Conservation (phyloP, 1,139 yeast species). For the Schwanniomyces etchellsii region DNA sequence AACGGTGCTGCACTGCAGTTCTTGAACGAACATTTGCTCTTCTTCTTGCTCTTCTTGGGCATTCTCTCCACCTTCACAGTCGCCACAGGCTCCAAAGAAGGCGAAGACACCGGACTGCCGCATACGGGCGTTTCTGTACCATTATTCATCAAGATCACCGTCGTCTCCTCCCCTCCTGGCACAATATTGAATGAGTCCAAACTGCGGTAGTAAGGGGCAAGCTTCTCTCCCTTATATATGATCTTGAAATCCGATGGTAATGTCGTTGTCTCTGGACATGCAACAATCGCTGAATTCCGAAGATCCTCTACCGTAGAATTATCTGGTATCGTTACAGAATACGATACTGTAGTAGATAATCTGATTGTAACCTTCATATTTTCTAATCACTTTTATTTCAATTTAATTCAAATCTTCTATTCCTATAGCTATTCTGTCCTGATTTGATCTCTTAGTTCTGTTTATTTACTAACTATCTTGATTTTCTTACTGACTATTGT, state of each 20-base stretch:
- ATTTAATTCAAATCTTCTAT: no score
- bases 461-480: no score
- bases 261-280: slow-evolving; percentile 27
- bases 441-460: no score
- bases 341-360: slow-evolving; percentile 37
- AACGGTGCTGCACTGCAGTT: slow-evolving; percentile 64
- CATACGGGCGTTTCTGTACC: slow-evolving; percentile 18
- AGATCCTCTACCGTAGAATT: slow-evolving; percentile 47
- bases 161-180: slow-evolving; percentile 18
- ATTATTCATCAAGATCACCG: slow-evolving; percentile 42
- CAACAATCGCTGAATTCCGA: slow-evolving; percentile 37
- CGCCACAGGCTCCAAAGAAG: slow-evolving; percentile 6
- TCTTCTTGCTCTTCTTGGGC: slow-evolving; percentile 43
- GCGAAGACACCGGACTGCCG: slow-evolving; percentile 8
- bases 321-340: slow-evolving; percentile 42
- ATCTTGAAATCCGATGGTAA: slow-evolving; percentile 42
- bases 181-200: slow-evolving; percentile 19
- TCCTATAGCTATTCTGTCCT: no score
- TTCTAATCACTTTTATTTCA: neutral
- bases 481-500: no score
- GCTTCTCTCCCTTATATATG: slow-evolving; percentile 47
- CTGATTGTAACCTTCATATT: slow-evolving; percentile 37
- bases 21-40: slow-evolving; percentile 58
- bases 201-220: slow-evolving; percentile 26
- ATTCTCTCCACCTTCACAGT: slow-evolving; percentile 7